These are phyloP conservation scores for Apiospora marii DNA, from an alignment of 2,329 filamentous ascomycete species.

Conservation along the genomic window DNA sequence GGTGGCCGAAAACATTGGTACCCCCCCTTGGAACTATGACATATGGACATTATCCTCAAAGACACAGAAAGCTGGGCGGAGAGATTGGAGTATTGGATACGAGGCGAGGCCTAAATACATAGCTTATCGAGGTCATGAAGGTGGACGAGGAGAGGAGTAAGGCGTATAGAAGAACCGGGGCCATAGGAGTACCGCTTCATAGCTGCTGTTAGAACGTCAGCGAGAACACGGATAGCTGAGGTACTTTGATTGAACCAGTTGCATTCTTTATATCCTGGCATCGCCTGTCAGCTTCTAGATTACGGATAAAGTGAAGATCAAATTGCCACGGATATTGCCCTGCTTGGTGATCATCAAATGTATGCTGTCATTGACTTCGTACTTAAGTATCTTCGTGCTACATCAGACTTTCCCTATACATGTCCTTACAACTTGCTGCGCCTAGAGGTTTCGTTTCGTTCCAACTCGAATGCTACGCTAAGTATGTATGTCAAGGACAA, in stretches of 20 bases:
- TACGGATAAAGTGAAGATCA: not conserved
- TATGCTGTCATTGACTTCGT: conserved; percentile 10
- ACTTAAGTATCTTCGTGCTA: conserved; percentile 5
- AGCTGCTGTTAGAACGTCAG: conserved; percentile 7
- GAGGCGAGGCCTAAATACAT: not conserved
- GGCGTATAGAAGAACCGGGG: not conserved
- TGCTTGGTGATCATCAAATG: not conserved
- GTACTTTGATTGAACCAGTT: not conserved
- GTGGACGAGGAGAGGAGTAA: not conserved
- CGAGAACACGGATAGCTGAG: not conserved
- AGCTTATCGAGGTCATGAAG: not conserved
- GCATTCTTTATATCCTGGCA: not conserved
- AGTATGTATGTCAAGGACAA: not conserved
- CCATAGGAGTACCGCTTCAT: not conserved
- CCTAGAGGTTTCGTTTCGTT: not conserved
- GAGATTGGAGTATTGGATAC: not conserved
- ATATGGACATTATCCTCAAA: not conserved
- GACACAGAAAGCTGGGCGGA: not conserved
- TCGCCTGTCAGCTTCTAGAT: not conserved
- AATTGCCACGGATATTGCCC: not conserved
- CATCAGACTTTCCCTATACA: not conserved
- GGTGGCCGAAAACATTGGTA: not conserved
- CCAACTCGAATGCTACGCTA: not conserved
- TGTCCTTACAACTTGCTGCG: not conserved
- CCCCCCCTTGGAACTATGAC: not conserved